These are phyloP conservation scores for Syncephalastrum contaminatum DNA, from an alignment of 371 early-diverging fungal genomes.

Conservation along the genomic window DNA sequence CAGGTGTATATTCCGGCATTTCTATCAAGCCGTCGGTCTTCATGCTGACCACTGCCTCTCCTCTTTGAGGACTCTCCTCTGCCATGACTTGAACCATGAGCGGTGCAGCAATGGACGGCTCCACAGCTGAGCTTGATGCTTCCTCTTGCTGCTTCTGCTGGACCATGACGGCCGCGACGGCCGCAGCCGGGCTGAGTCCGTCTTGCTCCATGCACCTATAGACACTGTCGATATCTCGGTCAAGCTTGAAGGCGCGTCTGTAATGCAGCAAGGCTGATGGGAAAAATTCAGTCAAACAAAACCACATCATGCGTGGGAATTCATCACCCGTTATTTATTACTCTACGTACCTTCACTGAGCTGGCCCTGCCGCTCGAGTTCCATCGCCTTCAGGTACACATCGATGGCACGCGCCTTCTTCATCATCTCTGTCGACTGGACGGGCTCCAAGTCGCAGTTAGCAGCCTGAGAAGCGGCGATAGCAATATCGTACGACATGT, in stretches of 20 bases:
- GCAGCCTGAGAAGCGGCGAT: too few species aligned
- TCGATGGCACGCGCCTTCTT: conserved; percentile 17
- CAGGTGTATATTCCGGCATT: conserved; percentile 13
- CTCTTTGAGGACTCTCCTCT: neutral
- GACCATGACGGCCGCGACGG: too few species aligned
- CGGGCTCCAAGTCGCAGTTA: too few species aligned
- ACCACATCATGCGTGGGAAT: conserved; percentile 1
- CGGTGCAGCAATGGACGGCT: too few species aligned
- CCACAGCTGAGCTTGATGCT: too few species aligned
- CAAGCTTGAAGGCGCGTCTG: conserved; percentile 34
- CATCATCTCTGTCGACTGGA: too few species aligned
- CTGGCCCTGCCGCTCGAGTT: conserved; percentile 39
- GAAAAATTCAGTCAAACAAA: conserved; percentile 10
- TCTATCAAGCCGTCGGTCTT: neutral
- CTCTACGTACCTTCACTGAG: conserved; percentile 29
- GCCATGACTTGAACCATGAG: too few species aligned
- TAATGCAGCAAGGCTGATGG: conserved; percentile 34
- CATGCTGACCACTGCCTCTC: neutral
- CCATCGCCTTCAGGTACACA: conserved; percentile 27
- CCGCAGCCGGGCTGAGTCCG: neutral
- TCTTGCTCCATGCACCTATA: conserved; percentile 16
- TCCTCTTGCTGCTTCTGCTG: too few species aligned
- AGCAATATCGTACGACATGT: too few species aligned
- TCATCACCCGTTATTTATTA: neutral
- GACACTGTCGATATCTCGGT: conserved; percentile 29